phyloP scores from a whole-genome alignment of 192 early-diverging fungal genomes.

The Umbelopsis sp. region DNA sequence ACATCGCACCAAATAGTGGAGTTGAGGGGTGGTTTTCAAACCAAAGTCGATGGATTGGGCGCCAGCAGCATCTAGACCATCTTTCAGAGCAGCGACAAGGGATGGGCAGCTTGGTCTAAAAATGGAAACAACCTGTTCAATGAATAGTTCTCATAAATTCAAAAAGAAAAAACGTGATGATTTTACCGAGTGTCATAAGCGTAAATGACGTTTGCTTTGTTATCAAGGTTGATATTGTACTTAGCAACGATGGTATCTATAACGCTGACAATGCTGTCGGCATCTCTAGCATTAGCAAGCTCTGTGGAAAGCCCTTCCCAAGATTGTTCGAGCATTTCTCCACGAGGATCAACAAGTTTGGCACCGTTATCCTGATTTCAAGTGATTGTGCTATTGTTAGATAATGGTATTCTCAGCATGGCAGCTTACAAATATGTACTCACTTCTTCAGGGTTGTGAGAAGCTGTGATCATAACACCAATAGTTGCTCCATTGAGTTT shows the following conservation, averaged over 20 bases:
- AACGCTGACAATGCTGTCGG: constrained; percentile 59
- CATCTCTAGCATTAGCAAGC: constrained; percentile 82
- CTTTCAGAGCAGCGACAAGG: constrained; percentile 78
- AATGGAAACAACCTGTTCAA: background rate
- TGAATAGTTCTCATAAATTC: background rate
- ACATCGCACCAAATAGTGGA: constrained; percentile 74
- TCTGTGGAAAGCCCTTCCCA: constrained; percentile 94
- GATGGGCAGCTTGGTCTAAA: constrained; percentile 81
- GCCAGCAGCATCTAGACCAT: constrained; percentile 76
- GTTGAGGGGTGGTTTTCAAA: constrained; percentile 92
- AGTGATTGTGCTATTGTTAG: background rate
- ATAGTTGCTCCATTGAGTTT: constrained; percentile 81
- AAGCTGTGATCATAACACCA: constrained; percentile 98
- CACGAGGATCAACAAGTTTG: constrained; percentile 96
- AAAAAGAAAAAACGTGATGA: background rate
- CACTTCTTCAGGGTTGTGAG: constrained; percentile 93
- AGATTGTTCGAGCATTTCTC: constrained; percentile 96
- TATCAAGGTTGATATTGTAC: constrained; percentile 72
- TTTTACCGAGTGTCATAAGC: constrained; percentile 88
- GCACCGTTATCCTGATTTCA: constrained; percentile 89
- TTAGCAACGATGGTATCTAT: constrained; percentile 64
- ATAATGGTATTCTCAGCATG: background rate
- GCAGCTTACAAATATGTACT: background rate
- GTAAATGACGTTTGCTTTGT: constrained; percentile 75
- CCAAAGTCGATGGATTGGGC: constrained; percentile 79